Percentiles rank a stretch among this genome's conserved stretches.
These are phyloP conservation scores for Brachypodium distachyon DNA, from an alignment of 202 grass and related monocot genomes.

Conservation along the genomic window DNA sequence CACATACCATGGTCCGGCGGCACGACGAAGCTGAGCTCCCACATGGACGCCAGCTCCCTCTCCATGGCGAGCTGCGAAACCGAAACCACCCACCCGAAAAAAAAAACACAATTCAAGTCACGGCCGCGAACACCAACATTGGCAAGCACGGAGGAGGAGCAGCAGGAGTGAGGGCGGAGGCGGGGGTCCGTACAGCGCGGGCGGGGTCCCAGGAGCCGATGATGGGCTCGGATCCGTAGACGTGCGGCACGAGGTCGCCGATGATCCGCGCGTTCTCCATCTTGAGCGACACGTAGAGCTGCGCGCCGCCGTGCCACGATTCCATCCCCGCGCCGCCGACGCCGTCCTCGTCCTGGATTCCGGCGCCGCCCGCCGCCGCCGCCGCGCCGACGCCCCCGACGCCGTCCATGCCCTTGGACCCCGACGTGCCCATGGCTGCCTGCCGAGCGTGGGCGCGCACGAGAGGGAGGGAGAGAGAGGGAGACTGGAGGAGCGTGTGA, in stretches of 20 bases:
- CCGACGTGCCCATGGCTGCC: slow-evolving; percentile 58
- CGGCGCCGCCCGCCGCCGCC: not conserved
- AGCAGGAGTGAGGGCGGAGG: not conserved
- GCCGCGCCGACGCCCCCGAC: not conserved
- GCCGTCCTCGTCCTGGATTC: not conserved
- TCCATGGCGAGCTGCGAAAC: slow-evolving; percentile 72
- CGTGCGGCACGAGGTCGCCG: slow-evolving; percentile 83
- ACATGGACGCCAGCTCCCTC: slow-evolving; percentile 91
- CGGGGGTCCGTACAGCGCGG: slow-evolving; percentile 52
- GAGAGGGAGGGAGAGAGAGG: not conserved
- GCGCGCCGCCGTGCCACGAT: slow-evolving; percentile 65
- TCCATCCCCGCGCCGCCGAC: not conserved
- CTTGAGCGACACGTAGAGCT: slow-evolving; percentile 95
- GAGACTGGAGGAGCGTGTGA: not conserved
- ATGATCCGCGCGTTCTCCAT: slow-evolving; percentile 85
- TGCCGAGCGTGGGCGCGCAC: not conserved
- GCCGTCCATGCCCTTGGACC: slow-evolving; percentile 46
- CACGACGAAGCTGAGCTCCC: slow-evolving; percentile 98
- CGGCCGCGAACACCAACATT: not conserved
- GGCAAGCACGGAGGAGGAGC: not conserved
- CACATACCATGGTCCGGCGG: slow-evolving; percentile 72
- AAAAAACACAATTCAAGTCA: not conserved
- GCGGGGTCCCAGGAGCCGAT: slow-evolving; percentile 80
- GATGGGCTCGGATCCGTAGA: slow-evolving; percentile 92
- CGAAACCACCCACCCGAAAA: not conserved